Conservation (phyloP, 2,329 filamentous ascomycete species). For the Ophiostoma perfectum region DNA sequence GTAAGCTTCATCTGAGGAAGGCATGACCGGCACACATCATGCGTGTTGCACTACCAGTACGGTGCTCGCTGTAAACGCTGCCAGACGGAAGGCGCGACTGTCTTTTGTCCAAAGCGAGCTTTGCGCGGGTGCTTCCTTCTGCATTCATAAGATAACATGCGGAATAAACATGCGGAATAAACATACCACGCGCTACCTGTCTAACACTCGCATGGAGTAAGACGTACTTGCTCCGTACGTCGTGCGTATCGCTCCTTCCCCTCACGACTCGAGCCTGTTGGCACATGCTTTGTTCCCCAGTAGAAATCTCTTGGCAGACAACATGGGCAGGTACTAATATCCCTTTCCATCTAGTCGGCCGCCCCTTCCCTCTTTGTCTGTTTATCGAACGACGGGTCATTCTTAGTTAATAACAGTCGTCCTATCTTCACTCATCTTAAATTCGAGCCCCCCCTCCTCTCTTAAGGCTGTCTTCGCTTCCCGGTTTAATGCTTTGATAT, state of each 20-base stretch:
- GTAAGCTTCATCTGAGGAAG: not conserved
- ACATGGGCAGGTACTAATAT: not conserved
- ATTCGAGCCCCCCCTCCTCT: not conserved
- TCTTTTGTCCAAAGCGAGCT: too few species aligned
- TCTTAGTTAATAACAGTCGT: constrained; percentile 6
- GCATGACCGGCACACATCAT: not conserved
- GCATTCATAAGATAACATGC: too few species aligned
- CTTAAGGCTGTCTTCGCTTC: not conserved
- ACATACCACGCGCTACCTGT: not conserved
- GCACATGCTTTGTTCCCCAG: not conserved
- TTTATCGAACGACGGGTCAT: not conserved
- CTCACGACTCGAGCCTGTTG: not conserved
- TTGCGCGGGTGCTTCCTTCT: too few species aligned
- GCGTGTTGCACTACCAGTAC: too few species aligned
- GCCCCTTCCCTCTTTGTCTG: constrained; percentile 7
- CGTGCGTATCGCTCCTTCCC: not conserved
- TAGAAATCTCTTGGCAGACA: not conserved
- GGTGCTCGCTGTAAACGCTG: too few species aligned
- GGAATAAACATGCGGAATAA: too few species aligned
- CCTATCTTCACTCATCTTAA: constrained; percentile 3
- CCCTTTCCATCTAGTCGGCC: not conserved
- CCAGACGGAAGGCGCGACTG: too few species aligned
- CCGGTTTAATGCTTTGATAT: too few species aligned
- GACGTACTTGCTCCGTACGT: not conserved
- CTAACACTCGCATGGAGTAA: not conserved